These are phyloP conservation scores for Penicillium brevicompactum DNA, from an alignment of 2,329 filamentous ascomycete genomes.

Conservation along the genomic window DNA sequence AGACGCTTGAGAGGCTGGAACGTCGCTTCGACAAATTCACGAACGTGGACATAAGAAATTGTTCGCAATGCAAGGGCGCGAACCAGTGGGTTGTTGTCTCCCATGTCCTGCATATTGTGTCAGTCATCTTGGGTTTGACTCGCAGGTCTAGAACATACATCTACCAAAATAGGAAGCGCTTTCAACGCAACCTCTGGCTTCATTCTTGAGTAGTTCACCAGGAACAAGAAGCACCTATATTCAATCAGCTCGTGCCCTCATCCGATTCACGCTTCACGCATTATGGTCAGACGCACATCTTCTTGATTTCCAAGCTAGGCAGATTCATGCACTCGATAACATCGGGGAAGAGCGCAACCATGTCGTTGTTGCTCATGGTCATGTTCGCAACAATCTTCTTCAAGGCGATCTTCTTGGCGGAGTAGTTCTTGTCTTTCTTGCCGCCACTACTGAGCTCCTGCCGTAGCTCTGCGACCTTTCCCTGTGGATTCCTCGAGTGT, in stretches of 20 bases:
- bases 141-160: constrained; percentile 54
- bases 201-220: constrained; percentile 95
- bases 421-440: constrained; percentile 97
- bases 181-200: constrained; percentile 93
- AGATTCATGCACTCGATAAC: constrained; percentile 96
- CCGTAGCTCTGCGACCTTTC: constrained; percentile 97
- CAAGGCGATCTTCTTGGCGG: constrained; percentile 92
- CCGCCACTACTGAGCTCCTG: constrained; percentile 89
- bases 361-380: constrained; percentile 99
- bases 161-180: constrained; percentile 82
- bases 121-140: background rate
- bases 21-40: constrained; percentile 91
- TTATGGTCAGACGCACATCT: constrained; percentile 68
- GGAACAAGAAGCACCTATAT: constrained; percentile 88
- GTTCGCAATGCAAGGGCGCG: constrained; percentile 89
- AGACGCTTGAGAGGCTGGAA: constrained; percentile 80
- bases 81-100: constrained; percentile 88
- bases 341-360: constrained; percentile 95
- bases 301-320: constrained; percentile 95
- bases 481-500: constrained; percentile 63
- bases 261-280: background rate
- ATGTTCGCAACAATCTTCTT: constrained; percentile 99
- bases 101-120: constrained; percentile 70
- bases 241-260: constrained; percentile 10
- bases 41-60: constrained; percentile 96